Conservation (phyloP, 2,329 filamentous ascomycete genomes). For the Talaromyces sp. region DNA sequence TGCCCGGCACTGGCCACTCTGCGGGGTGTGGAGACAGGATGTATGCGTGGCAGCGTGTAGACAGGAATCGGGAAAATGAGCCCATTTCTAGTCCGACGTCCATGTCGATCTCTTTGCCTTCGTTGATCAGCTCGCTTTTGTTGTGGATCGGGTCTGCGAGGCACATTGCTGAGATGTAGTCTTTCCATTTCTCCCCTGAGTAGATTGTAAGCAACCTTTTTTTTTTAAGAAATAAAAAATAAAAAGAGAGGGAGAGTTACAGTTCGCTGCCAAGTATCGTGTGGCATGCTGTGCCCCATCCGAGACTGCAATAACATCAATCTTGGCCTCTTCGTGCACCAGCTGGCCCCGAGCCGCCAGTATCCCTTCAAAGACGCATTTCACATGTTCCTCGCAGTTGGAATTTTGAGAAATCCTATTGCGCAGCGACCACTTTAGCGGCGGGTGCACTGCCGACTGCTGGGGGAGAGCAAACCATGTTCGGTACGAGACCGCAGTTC, state of each 20-base stretch:
- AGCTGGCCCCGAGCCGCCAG: conserved; percentile 42
- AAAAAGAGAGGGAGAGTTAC: conserved; percentile 21
- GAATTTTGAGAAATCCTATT: conserved; percentile 63
- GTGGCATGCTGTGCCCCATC: conserved; percentile 59
- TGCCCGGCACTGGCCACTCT: conserved; percentile 51
- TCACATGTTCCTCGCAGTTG: conserved; percentile 57
- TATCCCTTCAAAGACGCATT: conserved; percentile 62
- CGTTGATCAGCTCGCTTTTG: conserved; percentile 16
- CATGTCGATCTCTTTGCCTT: neutral
- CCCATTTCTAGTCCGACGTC: neutral
- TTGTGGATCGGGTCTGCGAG: conserved; percentile 36
- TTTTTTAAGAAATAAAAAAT: neutral
- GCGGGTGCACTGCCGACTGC: conserved; percentile 57
- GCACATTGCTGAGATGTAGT: conserved; percentile 36
- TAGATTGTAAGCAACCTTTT: neutral
- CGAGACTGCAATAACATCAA: conserved; percentile 70
- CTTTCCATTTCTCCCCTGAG: conserved; percentile 36
- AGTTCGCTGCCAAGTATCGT: conserved; percentile 54
- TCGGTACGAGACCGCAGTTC: conserved; percentile 55
- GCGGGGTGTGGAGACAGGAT: conserved; percentile 49
- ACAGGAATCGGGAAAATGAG: conserved; percentile 30
- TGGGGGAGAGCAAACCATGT: conserved; percentile 59
- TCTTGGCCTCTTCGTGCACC: conserved; percentile 45
- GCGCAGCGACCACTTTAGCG: conserved; percentile 46
- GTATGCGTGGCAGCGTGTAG: conserved; percentile 60